These are phyloP conservation scores for Blastobotrys attinorum DNA, from an alignment of 805 yeast species.

Conservation along the genomic window DNA sequence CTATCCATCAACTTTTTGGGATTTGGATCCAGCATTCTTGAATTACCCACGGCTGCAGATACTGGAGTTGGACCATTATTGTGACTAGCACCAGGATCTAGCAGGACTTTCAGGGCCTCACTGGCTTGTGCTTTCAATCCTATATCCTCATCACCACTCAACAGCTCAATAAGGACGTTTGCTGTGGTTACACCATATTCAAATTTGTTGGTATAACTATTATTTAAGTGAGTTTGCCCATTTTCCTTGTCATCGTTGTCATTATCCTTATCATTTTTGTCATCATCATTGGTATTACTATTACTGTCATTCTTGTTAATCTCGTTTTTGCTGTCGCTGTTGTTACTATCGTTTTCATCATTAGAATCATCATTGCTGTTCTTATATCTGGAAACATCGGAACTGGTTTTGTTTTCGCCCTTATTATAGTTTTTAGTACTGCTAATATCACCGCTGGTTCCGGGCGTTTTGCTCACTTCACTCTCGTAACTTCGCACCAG, in stretches of 20 bases:
- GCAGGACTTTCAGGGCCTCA: slow-evolving; percentile 69
- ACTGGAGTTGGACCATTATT: not conserved
- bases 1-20: not conserved
- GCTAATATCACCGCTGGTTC: not conserved
- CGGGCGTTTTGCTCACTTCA: slow-evolving; percentile 6
- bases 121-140: slow-evolving; percentile 76
- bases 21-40: not conserved
- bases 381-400: too few species aligned
- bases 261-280: too few species aligned
- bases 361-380: too few species aligned
- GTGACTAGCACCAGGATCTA: slow-evolving; percentile 37
- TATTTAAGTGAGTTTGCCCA: too few species aligned
- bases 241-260: too few species aligned
- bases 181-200: slow-evolving; percentile 9
- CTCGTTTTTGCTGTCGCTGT: not conserved
- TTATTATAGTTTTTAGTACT: not conserved
- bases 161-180: slow-evolving; percentile 42
- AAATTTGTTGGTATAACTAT: too few species aligned
- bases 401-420: not conserved
- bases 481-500: slow-evolving; percentile 32
- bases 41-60: too few species aligned
- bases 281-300: too few species aligned
- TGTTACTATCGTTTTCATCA: slow-evolving; percentile 4
- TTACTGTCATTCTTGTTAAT: not conserved
- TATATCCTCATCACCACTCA: slow-evolving; percentile 54